phyloP scores from a whole-genome alignment of 2,329 filamentous ascomycete genomes.

The Xylaria arbuscula region DNA sequence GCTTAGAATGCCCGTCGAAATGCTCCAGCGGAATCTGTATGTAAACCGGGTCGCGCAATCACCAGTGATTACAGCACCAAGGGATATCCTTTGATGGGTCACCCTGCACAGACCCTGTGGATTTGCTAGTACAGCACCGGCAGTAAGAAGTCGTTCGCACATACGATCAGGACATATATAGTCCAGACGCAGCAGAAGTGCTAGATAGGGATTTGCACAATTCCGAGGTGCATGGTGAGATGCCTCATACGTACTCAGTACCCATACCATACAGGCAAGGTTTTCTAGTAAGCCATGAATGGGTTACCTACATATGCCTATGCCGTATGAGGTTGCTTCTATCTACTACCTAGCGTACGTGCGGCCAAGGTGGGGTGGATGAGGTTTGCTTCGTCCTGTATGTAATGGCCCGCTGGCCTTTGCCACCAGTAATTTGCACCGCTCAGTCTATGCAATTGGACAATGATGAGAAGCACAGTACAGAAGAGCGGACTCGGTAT shows the following conservation, averaged over 20 bases:
- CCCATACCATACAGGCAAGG: constrained; percentile 14
- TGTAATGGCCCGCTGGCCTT: constrained; percentile 34
- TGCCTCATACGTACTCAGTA: constrained; percentile 19
- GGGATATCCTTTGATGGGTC: constrained; percentile 18
- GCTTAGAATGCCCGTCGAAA: constrained; percentile 11
- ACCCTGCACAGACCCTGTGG: constrained; percentile 20
- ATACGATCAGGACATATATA: constrained; percentile 21
- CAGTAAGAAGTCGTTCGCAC: constrained; percentile 17
- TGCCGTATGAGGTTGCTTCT: constrained; percentile 18
- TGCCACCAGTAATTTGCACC: constrained; percentile 29
- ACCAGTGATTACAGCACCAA: constrained; percentile 32
- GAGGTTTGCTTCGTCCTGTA: constrained; percentile 15
- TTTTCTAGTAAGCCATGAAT: constrained; percentile 21
- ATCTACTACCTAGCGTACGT: constrained; percentile 16
- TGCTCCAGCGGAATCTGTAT: constrained; percentile 18
- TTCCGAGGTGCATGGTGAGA: constrained; percentile 24
- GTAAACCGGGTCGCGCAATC: constrained; percentile 32
- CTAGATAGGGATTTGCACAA: constrained; percentile 17
- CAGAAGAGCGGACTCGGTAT: constrained; percentile 12
- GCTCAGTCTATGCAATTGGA: constrained; percentile 40
- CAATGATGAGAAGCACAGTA: constrained; percentile 36
- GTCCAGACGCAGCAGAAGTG: constrained; percentile 23
- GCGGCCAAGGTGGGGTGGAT: constrained; percentile 20
- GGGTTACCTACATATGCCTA: constrained; percentile 12
- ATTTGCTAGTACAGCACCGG: constrained; percentile 11